phyloP scores from a whole-genome alignment of 129 eudicot species.

The Flaveria sonorensis region DNA sequence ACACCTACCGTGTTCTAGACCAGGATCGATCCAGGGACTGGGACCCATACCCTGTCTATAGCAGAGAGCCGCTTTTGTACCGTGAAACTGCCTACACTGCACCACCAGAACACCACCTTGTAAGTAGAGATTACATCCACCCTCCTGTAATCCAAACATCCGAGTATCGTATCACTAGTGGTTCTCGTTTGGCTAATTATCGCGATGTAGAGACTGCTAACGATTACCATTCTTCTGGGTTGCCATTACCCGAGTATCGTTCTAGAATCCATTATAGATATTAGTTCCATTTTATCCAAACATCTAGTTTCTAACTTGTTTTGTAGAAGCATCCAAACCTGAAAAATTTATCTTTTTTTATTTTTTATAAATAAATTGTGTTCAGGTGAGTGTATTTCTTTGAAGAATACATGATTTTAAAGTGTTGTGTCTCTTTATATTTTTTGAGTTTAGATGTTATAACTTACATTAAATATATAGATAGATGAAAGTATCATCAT shows the following conservation, averaged over 20 bases:
- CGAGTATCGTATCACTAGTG: conserved; percentile 36
- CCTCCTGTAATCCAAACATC: conserved; percentile 24
- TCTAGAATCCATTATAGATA: background rate
- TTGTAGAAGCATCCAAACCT: background rate
- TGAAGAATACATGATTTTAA: background rate
- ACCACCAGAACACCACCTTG: conserved; percentile 41
- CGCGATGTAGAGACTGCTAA: conserved; percentile 39
- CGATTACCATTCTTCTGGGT: background rate
- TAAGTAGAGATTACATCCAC: conserved; percentile 36
- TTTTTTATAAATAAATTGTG: background rate
- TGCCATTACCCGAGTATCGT: background rate
- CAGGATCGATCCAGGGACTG: conserved; percentile 34
- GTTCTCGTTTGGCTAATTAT: conserved; percentile 33
- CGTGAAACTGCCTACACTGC: conserved; percentile 43
- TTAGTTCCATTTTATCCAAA: background rate
- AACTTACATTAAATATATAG: background rate
- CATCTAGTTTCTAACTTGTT: background rate
- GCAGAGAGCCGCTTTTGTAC: conserved; percentile 46
- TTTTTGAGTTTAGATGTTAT: background rate
- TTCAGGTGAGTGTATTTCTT: background rate
- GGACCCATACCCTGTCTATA: conserved; percentile 41
- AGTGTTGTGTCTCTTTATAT: background rate
- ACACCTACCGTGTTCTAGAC: conserved; percentile 27
- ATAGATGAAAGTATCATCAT: background rate
- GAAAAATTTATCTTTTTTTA: background rate